Conservation (phyloP, 306 rosid species). For the Malus asiatica region DNA sequence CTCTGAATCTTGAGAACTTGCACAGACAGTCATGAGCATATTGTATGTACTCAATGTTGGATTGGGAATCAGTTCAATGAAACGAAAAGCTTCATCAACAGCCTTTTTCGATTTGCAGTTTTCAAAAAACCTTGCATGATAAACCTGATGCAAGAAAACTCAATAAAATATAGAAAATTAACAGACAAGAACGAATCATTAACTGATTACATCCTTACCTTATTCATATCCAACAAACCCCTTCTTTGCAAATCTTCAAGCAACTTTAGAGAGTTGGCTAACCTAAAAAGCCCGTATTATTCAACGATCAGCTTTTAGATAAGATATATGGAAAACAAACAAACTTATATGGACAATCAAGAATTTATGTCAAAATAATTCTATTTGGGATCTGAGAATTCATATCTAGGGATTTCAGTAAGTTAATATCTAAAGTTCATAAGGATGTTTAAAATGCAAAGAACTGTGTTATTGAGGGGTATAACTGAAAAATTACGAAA, state of each 20-base stretch:
- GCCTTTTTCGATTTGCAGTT: slow-evolving; percentile 78
- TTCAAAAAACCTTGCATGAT: slow-evolving; percentile 86
- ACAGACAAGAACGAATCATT: slow-evolving; percentile 18
- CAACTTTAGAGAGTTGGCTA: slow-evolving; percentile 52
- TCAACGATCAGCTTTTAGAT: slow-evolving; percentile 20
- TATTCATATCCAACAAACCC: slow-evolving; percentile 76
- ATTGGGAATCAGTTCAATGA: slow-evolving; percentile 64
- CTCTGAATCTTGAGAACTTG: slow-evolving; percentile 66
- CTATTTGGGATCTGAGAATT: background rate
- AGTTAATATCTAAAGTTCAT: background rate
- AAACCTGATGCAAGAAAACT: slow-evolving; percentile 56
- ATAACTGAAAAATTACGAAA: background rate
- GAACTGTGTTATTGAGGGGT: background rate
- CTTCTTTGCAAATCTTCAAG: slow-evolving; percentile 74
- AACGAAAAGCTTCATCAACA: slow-evolving; percentile 81
- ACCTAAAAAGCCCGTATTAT: slow-evolving; percentile 42
- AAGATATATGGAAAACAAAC: background rate
- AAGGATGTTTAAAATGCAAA: background rate
- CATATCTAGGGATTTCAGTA: background rate
- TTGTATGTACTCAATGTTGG: slow-evolving; percentile 87
- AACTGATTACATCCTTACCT: slow-evolving; percentile 47
- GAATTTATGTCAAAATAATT: background rate
- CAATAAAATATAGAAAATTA: slow-evolving; percentile 17
- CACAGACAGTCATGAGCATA: slow-evolving; percentile 95
- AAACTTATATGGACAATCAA: background rate